These are phyloP conservation scores for Tremellales sp. DNA, from an alignment of 1,284 basidiomycete genomes.

Conservation along the genomic window DNA sequence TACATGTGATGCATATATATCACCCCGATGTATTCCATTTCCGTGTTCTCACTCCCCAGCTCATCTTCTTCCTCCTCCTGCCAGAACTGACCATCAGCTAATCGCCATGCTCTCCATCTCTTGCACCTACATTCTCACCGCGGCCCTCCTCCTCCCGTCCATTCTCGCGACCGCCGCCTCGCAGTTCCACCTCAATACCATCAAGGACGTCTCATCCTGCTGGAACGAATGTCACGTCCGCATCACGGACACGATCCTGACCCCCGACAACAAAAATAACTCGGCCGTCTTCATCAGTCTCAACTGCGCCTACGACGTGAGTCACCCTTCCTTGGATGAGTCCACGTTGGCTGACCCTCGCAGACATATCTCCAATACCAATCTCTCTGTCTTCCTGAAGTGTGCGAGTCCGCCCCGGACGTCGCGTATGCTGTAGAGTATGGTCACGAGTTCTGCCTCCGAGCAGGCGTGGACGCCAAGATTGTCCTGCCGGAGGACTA, in stretches of 20 bases:
- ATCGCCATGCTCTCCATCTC: background rate
- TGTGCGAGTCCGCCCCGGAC: slow-evolving; percentile 34
- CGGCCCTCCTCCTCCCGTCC: slow-evolving; percentile 13
- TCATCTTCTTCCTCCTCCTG: background rate
- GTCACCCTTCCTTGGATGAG: slow-evolving; percentile 4
- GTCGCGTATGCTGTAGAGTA: slow-evolving; percentile 42
- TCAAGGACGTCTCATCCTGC: slow-evolving; percentile 19
- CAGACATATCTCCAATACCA: slow-evolving; percentile 18
- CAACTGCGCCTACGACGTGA: slow-evolving; percentile 30
- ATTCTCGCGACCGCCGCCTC: slow-evolving; percentile 15
- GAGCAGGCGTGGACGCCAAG: slow-evolving; percentile 30
- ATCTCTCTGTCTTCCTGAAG: slow-evolving; percentile 24
- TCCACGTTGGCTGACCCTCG: background rate
- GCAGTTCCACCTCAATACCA: slow-evolving; percentile 19
- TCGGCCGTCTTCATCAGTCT: slow-evolving; percentile 11
- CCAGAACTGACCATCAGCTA: background rate
- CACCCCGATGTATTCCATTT: background rate
- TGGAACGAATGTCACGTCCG: slow-evolving; percentile 25
- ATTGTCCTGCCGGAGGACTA: slow-evolving; percentile 23
- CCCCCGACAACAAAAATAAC: slow-evolving; percentile 16
- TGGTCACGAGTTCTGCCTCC: slow-evolving; percentile 24
- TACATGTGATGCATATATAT: background rate
- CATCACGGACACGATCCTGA: slow-evolving; percentile 7
- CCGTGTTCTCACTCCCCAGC: background rate
- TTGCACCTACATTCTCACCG: slow-evolving; percentile 1